Conservation (phyloP, 179 eudicot species). For the Drosera spatulata region DNA sequence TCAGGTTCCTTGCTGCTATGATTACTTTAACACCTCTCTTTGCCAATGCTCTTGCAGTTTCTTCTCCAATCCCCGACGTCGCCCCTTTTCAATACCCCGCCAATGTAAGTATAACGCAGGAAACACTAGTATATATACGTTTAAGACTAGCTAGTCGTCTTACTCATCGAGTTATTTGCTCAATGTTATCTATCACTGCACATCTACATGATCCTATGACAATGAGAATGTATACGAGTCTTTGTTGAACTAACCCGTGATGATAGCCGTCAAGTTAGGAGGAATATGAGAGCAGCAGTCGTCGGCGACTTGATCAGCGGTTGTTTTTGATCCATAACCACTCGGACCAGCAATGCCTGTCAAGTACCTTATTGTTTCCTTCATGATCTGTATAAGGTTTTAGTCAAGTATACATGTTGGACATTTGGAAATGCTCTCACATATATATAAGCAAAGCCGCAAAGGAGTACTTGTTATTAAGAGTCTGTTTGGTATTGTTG, state of each 20-base stretch:
- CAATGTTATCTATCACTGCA: too few species aligned
- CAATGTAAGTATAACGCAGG: neutral
- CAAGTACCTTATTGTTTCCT: conserved; percentile 52
- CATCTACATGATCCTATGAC: neutral
- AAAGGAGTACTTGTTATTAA: too few species aligned
- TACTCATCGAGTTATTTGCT: too few species aligned
- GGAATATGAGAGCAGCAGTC: conserved; percentile 19
- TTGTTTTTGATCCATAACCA: conserved; percentile 82
- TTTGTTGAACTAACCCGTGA: conserved; percentile 21
- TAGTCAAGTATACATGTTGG: too few species aligned
- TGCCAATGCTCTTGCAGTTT: conserved; percentile 32
- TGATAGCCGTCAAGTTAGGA: conserved; percentile 56
- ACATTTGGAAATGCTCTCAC: neutral
- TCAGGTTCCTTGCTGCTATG: conserved; percentile 25
- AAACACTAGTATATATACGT: too few species aligned
- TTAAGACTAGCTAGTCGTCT: too few species aligned
- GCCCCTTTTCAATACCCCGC: conserved; percentile 9
- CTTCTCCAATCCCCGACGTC: conserved; percentile 35
- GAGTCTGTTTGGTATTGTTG: too few species aligned
- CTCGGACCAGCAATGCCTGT: conserved; percentile 68
- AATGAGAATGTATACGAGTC: neutral
- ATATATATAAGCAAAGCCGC: too few species aligned
- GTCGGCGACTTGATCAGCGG: conserved; percentile 70
- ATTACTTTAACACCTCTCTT: conserved; percentile 21
- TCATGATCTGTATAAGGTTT: conserved; percentile 21